phyloP scores from a whole-genome alignment of 257 asterid species.

The Nicotiana otophora region DNA sequence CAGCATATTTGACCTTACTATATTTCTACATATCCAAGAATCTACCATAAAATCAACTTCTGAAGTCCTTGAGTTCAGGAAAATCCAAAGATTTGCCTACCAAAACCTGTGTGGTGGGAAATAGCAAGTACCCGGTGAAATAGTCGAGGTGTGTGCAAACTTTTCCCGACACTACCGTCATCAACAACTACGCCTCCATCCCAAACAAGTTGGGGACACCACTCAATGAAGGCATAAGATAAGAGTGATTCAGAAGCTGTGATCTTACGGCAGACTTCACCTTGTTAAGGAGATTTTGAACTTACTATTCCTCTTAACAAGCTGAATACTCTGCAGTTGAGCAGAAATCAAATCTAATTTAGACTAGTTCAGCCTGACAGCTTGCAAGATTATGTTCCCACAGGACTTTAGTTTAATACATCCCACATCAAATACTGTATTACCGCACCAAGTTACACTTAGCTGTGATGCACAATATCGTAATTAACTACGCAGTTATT shows the following conservation, averaged over 20 bases:
- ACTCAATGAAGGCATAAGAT: not conserved
- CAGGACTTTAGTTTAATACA: not conserved
- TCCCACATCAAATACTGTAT: not conserved
- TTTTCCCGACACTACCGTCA: too few species aligned
- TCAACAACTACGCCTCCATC: too few species aligned
- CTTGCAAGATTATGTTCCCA: not conserved
- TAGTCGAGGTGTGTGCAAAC: too few species aligned
- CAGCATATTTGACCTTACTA: not conserved
- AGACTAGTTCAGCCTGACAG: not conserved
- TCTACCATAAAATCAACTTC: not conserved
- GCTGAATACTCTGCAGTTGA: too few species aligned
- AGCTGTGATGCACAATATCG: not conserved
- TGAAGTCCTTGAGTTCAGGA: not conserved
- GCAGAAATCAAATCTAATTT: not conserved
- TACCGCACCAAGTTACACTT: not conserved
- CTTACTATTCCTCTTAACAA: not conserved
- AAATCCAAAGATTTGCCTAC: not conserved
- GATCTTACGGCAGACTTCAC: not conserved
- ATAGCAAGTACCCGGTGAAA: too few species aligned
- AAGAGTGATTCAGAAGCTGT: not conserved
- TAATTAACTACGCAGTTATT: not conserved
- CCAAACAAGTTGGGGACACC: too few species aligned
- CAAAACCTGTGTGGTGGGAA: not conserved
- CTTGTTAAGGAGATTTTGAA: not conserved
- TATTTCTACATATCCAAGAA: not conserved